Percentiles rank a stretch among this genome's conserved stretches.
Evolutionary conservation across 768 basidiomycete species (phyloP).

Genomic region (Tricholomella constricta): DNA sequence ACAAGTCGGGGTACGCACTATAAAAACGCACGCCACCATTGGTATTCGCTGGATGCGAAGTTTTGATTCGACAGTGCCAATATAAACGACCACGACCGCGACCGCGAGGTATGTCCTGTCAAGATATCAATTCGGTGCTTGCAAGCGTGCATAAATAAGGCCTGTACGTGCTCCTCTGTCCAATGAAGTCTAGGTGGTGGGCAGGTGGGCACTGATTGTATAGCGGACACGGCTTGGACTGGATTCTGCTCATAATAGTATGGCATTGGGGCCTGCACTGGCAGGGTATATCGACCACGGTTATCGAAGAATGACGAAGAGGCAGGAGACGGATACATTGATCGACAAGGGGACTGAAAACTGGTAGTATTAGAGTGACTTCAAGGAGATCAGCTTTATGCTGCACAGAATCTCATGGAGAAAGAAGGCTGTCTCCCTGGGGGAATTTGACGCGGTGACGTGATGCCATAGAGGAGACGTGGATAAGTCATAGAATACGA

Average conservation of each 20-base stretch:
- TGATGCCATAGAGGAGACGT: conserved; percentile 19
- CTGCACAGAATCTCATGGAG: conserved; percentile 9
- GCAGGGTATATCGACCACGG: conserved; percentile 1
- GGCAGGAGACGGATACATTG: conserved; percentile 19
- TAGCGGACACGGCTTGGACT: neutral
- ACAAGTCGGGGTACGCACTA: neutral
- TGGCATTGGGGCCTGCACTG: neutral
- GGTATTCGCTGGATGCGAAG: conserved; percentile 36
- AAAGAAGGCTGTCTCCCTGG: conserved; percentile 15
- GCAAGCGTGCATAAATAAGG: neutral
- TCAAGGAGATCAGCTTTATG: conserved; percentile 9
- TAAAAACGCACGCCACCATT: conserved; percentile 51
- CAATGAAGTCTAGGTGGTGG: neutral
- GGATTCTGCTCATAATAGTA: neutral
- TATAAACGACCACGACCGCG: conserved; percentile 45
- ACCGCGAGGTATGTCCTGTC: conserved; percentile 46
- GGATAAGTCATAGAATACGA: conserved; percentile 13
- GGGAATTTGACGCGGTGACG: conserved; percentile 17
- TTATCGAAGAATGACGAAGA: conserved; percentile 7
- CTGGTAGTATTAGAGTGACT: neutral
- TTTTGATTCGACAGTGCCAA: conserved; percentile 32
- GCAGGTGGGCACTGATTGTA: neutral
- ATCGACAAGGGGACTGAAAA: conserved; percentile 10
- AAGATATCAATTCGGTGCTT: neutral
- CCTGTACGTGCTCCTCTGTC: conserved; percentile 13